Evolutionary conservation across 2,329 filamentous ascomycete species (phyloP), one percentile per base, ranked within the genome.

Genomic region (Nemania abortiva): DNA sequence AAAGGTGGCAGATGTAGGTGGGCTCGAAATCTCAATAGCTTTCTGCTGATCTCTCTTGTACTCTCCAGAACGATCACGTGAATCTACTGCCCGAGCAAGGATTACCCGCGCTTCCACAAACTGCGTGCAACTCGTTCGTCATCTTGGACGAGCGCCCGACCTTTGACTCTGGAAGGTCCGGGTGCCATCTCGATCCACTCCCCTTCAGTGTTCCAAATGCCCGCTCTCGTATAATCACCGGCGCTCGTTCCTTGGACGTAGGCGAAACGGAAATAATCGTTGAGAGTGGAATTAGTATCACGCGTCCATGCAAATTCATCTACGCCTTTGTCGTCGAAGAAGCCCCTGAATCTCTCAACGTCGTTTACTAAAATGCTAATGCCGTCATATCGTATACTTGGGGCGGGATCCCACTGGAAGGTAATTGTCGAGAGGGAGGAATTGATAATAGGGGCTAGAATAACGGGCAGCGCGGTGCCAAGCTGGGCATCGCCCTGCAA

Each of bases 321-420:
- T 31, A 81, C 80, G 47, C 84, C 83, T 49, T 82, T 84, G 57
- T 89, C 86, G 54, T 86, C 86, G 70, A 91, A 91, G 79, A 91
- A 95, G 6, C 87, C 87, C n/a, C 91, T 84, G 78, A 91, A 94
- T 22, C 92, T 84, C 80, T 97, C 93, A 0, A 97, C 93, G 74
- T 97, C 93, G 76, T 97, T 96, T 72, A 97, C 92, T 0, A 97
- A 83, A 18, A 96, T 86, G 76, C 91, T 93, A 68, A 97, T 86
- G 13, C 93, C 93, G 74, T 95, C 91, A 73, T 90, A 93, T 24
- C 85, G 82, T 9, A 84, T 81, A 72, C 82, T 81, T 2, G 82
- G 81, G 24, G 84, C 84, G 42, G 78, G 69, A 1, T 81, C 80
- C 88, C 87, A 90, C 2, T 78, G 79, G 69, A 89, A 92, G 0